Evolutionary conservation across 1,284 basidiomycete species (phyloP), one percentile per base, ranked within the genome.

Genomic region (Puccinia brachypodii): DNA sequence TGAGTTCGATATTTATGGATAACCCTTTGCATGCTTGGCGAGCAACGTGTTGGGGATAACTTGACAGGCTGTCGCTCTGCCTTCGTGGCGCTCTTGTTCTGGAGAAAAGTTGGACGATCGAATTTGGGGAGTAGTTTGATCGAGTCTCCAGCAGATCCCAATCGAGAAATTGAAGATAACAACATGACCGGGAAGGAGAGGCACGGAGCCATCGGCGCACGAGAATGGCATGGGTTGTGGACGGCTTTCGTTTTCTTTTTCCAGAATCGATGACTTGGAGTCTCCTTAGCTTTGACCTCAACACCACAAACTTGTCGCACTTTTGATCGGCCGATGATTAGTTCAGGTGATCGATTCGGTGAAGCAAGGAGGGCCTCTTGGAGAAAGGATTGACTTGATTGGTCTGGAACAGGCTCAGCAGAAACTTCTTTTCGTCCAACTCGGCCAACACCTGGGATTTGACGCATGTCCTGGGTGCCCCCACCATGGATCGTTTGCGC

Each of bases 101-200:
- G 36, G 36, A 31, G 62, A 40, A 36, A 31, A 22, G 31, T 33
- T 38, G 62, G 62, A 22, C 62, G 62, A 7, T 31, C 16, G 19
- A 64, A 40, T n/a, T 71, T 71, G 40, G 40, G 68, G 47, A 71
- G 25, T 13, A 71, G 1, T 47, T 71, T 71, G 40, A 31, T 44
- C 16, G 68, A 47, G 28, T 50, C 68, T 11, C 47, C 47, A 31
- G 3, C 42, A 22, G 36, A 40, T 19, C 68, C 31, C 11, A 71
- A 25, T 25, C 28, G 68, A 44, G 68, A 71, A 22, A 71, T 71
- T 50, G 44, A 71, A 44, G 68, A 50, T 14, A 71, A 47, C 1
- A 71, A 2, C 68, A 71, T 71, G 8, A 50, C 68, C 28, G 68
- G 68, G 40, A 50, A 71, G 7, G 68, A 71, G 40, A 71, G 68